Percentiles rank a stretch among this genome's conserved stretches.
phyloP scores from a whole-genome alignment of 495 filamentous ascomycete species.

The Parathielavia hyrcaniae region DNA sequence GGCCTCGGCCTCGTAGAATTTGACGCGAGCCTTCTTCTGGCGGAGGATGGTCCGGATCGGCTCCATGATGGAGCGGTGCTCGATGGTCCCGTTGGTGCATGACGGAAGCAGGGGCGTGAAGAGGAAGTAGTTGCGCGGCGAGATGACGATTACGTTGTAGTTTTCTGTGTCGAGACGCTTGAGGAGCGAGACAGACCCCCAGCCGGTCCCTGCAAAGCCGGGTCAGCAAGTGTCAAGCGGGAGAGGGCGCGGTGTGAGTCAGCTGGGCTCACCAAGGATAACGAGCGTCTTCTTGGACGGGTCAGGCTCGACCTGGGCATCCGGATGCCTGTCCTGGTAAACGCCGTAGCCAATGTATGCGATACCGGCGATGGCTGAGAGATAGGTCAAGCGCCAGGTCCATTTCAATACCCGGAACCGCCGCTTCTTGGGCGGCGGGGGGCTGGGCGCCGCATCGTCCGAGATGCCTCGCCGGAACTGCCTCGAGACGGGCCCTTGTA shows the following conservation, averaged over 20 bases:
- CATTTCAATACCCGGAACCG: slow-evolving; percentile 42
- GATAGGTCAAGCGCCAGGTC: slow-evolving; percentile 69
- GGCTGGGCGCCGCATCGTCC: slow-evolving; percentile 30
- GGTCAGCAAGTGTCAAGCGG: slow-evolving; percentile 15
- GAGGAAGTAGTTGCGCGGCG: slow-evolving; percentile 98
- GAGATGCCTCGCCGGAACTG: slow-evolving; percentile 42
- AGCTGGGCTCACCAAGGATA: slow-evolving; percentile 66
- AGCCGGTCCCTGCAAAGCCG: slow-evolving; percentile 68
- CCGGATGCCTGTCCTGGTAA: slow-evolving; percentile 72
- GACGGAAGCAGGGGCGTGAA: slow-evolving; percentile 96
- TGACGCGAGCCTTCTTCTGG: slow-evolving; percentile 83
- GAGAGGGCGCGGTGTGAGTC: background rate
- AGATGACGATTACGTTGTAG: slow-evolving; percentile 96
- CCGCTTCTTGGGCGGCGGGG: slow-evolving; percentile 32
- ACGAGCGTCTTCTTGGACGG: slow-evolving; percentile 95
- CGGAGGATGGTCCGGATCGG: slow-evolving; percentile 90
- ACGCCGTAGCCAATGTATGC: slow-evolving; percentile 73
- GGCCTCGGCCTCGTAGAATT: slow-evolving; percentile 97
- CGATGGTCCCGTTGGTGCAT: slow-evolving; percentile 93
- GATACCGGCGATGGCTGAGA: slow-evolving; percentile 59
- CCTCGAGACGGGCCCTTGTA: slow-evolving; percentile 24
- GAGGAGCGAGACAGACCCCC: slow-evolving; percentile 91
- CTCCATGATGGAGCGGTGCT: slow-evolving; percentile 99
- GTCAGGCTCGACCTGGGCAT: slow-evolving; percentile 73
- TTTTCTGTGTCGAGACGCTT: slow-evolving; percentile 98